Evolutionary conservation across 306 rosid species (phyloP).

Genomic region (Herpetospermum pedunculosum): DNA sequence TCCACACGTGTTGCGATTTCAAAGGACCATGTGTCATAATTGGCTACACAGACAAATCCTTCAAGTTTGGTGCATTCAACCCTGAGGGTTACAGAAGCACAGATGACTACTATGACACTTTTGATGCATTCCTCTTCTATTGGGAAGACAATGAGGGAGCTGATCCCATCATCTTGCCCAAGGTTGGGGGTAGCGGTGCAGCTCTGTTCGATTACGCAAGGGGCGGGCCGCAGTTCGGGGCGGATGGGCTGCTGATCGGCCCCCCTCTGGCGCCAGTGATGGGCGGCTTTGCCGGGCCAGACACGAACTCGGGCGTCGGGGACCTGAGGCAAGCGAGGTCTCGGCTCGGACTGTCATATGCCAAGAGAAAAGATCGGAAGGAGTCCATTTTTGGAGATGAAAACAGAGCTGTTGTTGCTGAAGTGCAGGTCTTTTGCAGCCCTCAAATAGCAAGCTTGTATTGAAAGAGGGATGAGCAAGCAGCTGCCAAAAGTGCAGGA

Average conservation of each 20-base stretch:
- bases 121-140: slow-evolving; percentile 74
- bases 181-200: slow-evolving; percentile 46
- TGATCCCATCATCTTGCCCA: slow-evolving; percentile 33
- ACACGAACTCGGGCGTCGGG: slow-evolving; percentile 49
- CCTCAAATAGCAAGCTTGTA: slow-evolving; percentile 89
- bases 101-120: slow-evolving; percentile 74
- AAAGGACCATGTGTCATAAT: slow-evolving; percentile 87
- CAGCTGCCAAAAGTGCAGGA: neutral
- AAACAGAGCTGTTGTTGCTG: slow-evolving; percentile 47
- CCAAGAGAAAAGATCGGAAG: slow-evolving; percentile 78
- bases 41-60: slow-evolving; percentile 65
- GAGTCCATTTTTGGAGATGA: slow-evolving; percentile 76
- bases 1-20: slow-evolving; percentile 71
- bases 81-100: slow-evolving; percentile 97
- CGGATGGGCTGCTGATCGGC: slow-evolving; percentile 66
- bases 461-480: slow-evolving; percentile 17
- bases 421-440: slow-evolving; percentile 75
- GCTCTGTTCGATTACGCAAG: slow-evolving; percentile 44
- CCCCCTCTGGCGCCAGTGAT: slow-evolving; percentile 41
- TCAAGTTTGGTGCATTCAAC: slow-evolving; percentile 90
- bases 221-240: slow-evolving; percentile 81
- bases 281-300: slow-evolving; percentile 46
- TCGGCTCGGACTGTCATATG: slow-evolving; percentile 77
- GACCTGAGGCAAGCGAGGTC: slow-evolving; percentile 76
- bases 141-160: slow-evolving; percentile 24